phyloP scores from a whole-genome alignment of 441 rosid species.

The Melastoma candidum region DNA sequence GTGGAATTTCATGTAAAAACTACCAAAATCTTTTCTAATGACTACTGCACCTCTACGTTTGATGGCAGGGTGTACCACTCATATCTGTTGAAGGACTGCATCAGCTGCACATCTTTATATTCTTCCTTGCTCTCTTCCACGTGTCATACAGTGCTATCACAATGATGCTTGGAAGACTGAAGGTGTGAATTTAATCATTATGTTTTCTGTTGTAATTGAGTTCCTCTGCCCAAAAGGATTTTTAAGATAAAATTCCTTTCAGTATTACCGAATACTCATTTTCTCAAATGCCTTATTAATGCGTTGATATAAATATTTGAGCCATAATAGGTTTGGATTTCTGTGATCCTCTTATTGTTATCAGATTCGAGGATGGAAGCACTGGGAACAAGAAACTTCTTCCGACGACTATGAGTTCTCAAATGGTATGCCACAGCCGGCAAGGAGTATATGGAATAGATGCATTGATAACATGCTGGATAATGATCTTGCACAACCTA shows the following conservation, averaged over 20 bases:
- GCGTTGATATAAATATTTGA: too few species aligned
- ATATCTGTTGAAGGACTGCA: constrained; percentile 45
- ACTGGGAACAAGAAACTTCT: constrained; percentile 74
- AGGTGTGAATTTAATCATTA: constrained; percentile 29
- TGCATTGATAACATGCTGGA: too few species aligned
- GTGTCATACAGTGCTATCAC: constrained; percentile 43
- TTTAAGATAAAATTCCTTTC: too few species aligned
- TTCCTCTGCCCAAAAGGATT: too few species aligned
- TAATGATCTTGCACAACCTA: neutral
- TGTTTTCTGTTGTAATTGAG: too few species aligned
- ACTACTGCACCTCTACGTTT: constrained; percentile 10
- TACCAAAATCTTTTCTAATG: neutral
- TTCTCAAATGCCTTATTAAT: too few species aligned
- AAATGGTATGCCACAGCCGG: constrained; percentile 34
- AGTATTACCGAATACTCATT: too few species aligned
- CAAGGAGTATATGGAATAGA: neutral
- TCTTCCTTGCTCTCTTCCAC: constrained; percentile 50
- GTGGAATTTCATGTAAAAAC: neutral
- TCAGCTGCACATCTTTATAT: constrained; percentile 55
- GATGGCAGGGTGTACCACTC: constrained; percentile 54
- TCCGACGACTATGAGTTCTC: constrained; percentile 71
- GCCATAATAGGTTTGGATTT: too few species aligned
- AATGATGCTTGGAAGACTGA: constrained; percentile 53
- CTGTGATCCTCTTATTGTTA: neutral
- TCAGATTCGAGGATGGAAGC: constrained; percentile 82